These are phyloP conservation scores for Kurtzmaniella fragi DNA, from an alignment of 805 yeast species.

Conservation along the genomic window DNA sequence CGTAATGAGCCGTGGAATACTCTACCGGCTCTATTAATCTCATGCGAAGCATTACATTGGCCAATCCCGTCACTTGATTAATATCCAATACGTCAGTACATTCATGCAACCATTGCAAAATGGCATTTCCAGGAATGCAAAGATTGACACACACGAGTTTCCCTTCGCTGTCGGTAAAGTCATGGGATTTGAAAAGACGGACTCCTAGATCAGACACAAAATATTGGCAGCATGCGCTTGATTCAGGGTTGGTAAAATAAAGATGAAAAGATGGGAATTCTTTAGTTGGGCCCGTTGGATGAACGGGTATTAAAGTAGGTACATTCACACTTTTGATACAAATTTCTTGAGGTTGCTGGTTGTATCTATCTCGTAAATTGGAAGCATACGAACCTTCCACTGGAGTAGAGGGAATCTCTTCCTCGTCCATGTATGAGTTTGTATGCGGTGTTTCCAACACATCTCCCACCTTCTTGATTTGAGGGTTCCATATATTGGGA, in stretches of 20 bases:
- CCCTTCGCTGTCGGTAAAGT: constrained; percentile 19
- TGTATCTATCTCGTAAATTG: not conserved
- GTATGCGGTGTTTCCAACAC: too few relatives aligned
- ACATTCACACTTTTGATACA: not conserved
- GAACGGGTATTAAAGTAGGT: too few relatives aligned
- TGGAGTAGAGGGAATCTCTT: not conserved
- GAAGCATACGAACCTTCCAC: not conserved
- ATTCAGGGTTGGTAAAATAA: constrained; percentile 84
- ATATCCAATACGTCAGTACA: constrained; percentile 67
- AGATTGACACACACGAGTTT: constrained; percentile 26
- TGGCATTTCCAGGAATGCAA: constrained; percentile 68
- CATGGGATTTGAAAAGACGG: constrained; percentile 46
- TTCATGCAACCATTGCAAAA: constrained; percentile 85
- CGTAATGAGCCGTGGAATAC: constrained; percentile 20
- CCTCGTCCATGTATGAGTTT: too few relatives aligned
- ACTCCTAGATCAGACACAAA: constrained; percentile 65
- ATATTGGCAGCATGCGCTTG: constrained; percentile 77
- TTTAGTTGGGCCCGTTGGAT: constrained; percentile 21
- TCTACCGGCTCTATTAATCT: constrained; percentile 45
- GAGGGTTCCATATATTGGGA: constrained; percentile 69
- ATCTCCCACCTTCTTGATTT: too few relatives aligned
- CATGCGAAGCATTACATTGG: constrained; percentile 43
- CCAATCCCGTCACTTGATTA: constrained; percentile 50
- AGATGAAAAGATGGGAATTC: constrained; percentile 60
- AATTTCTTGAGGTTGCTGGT: not conserved